These are phyloP conservation scores for Botrytis hyacinthi DNA, from an alignment of 2,329 filamentous ascomycete species.

Conservation along the genomic window DNA sequence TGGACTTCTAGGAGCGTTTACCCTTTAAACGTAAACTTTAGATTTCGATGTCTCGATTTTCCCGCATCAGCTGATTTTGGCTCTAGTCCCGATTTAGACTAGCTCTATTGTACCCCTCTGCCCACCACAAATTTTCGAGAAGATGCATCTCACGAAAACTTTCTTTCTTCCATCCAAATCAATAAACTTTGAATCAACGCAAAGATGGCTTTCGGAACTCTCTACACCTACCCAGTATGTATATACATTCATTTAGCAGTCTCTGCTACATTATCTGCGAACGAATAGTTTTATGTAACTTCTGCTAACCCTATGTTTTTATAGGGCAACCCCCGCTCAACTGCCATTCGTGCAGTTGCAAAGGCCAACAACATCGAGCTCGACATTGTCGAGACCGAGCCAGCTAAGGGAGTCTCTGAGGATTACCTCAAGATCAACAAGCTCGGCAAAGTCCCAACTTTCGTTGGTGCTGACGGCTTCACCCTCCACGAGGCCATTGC, in stretches of 20 bases:
- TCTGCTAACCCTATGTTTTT: constrained; percentile 28
- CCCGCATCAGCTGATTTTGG: constrained; percentile 6
- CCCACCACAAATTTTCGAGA: constrained; percentile 20
- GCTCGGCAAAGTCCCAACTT: constrained; percentile 89
- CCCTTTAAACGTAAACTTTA: constrained; percentile 8
- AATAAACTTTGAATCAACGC: constrained; percentile 25
- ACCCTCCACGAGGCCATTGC: constrained; percentile 85
- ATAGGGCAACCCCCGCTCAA: constrained; percentile 86
- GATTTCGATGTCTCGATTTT: constrained; percentile 18
- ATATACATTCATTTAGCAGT: not conserved
- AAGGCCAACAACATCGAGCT: constrained; percentile 97
- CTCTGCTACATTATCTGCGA: not conserved
- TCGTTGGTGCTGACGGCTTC: constrained; percentile 89
- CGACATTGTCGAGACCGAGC: constrained; percentile 73
- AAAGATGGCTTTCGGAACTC: constrained; percentile 92
- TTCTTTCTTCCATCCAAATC: constrained; percentile 14
- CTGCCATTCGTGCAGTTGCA: constrained; percentile 84
- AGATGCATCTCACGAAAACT: constrained; percentile 18
- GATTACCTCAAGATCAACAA: constrained; percentile 86
- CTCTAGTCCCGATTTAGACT: not conserved
- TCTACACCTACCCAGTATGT: constrained; percentile 80
- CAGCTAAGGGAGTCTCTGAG: constrained; percentile 59
- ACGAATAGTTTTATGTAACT: not conserved
- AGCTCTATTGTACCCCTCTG: constrained; percentile 10
- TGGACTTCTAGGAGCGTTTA: constrained; percentile 8